Base-by-base conservation (phyloP, 208 protist genomes). In the Jaenimonas drosophilae region DNA sequence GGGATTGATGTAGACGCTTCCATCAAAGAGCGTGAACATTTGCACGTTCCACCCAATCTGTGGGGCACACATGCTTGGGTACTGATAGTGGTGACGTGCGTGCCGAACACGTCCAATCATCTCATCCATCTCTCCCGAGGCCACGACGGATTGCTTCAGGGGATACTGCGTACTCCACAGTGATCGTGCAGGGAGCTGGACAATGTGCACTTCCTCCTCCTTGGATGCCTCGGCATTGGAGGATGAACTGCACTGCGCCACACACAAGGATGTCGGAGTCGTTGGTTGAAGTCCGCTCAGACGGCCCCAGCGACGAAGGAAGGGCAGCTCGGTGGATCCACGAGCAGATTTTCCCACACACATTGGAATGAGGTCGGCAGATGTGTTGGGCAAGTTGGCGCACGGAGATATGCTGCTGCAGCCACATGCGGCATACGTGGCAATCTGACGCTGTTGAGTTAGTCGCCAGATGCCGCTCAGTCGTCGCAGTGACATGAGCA, bases 41-140 rank as follows among this genome's bases (percentile, higher is more conserved):
- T 80, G 71, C 63, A 94, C 80, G 44, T 94, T 94, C 82, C 80
- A 90, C 5, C 86, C 86, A 51, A 80, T 88, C 58, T 94, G 77
- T 28, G 79, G 81, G 3, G 76, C 86, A 30, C 70, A 89, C 39
- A 94, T 51, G 11, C 76, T 86, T 2, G 86, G 86, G 59, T 91
- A 94, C 49, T 91, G 81, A 55, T 91, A 94, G 59, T 94, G 78
- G 37, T 63, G 53, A 14, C 86, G 75, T 28, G 76, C 70, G 17
- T 58, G 76, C 42, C 62, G 56, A 27, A 94, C 64, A n/a, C 62
- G 34, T 9, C 30, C 33, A 44, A 89, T 72, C 56, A 93, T 75
- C n/a, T 76, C 77, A 4, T 27, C 48, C 51, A 79, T 79, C 20
- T 87, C 73, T 16, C 75, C 77, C 7, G 33, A 16, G 6, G 20